Percentiles rank a stretch among this genome's conserved stretches.
Conservation (phyloP, 2,329 filamentous ascomycete genomes). For the Colletotrichum orbiculare region DNA sequence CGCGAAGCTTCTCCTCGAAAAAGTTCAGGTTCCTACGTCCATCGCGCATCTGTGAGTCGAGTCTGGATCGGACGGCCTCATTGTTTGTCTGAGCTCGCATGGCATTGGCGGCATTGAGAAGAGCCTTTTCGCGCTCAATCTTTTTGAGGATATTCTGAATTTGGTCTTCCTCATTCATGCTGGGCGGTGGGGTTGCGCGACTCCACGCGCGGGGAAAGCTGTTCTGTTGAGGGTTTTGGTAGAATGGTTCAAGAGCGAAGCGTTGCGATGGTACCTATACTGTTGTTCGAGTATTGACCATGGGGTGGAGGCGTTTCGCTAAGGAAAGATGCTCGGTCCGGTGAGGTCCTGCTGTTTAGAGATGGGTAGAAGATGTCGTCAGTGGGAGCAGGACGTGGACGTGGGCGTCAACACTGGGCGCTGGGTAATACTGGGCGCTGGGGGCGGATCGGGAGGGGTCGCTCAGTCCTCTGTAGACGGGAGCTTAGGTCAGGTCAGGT, state of each 20-base stretch:
- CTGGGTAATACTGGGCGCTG: neutral
- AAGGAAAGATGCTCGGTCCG: neutral
- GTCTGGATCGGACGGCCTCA: constrained; percentile 86
- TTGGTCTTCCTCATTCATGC: constrained; percentile 73
- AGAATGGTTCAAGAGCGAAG: too few relatives aligned
- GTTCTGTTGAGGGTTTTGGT: constrained; percentile 6
- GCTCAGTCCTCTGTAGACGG: constrained; percentile 4
- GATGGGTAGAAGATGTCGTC: constrained; percentile 35
- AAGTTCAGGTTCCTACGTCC: constrained; percentile 94
- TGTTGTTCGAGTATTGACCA: neutral
- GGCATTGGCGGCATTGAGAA: constrained; percentile 92
- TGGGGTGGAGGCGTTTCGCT: neutral
- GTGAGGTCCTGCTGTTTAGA: constrained; percentile 34
- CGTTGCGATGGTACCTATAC: too few relatives aligned
- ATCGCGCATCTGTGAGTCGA: constrained; percentile 95
- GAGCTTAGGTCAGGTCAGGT: constrained; percentile 10
- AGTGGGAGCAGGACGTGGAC: constrained; percentile 29
- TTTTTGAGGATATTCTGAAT: constrained; percentile 90
- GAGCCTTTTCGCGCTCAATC: constrained; percentile 96
- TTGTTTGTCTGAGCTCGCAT: constrained; percentile 98
- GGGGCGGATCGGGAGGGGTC: constrained; percentile 30
- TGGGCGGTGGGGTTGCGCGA: constrained; percentile 51
- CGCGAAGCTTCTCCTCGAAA: constrained; percentile 90
- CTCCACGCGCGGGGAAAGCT: constrained; percentile 47
- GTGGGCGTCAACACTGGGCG: too few relatives aligned